A percentile compares a stretch with the other conserved stretches of the same genome.
phyloP scores from a whole-genome alignment of 305 asterid species.

The Plantago lanceolata region DNA sequence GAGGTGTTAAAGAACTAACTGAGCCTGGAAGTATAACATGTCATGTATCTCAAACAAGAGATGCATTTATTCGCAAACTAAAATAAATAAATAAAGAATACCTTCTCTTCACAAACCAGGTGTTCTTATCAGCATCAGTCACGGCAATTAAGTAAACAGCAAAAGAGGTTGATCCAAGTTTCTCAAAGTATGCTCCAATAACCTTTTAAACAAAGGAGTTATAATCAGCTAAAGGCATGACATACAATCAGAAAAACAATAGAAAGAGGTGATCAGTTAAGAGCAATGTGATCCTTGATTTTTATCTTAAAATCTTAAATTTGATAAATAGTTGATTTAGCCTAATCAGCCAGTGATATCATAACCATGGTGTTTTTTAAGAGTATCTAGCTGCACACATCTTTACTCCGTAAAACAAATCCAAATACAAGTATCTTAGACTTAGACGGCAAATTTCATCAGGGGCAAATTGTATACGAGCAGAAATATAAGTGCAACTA shows the following conservation, averaged over 20 bases:
- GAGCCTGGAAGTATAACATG: background rate
- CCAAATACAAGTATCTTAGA: too few species aligned
- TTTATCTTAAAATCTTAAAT: background rate
- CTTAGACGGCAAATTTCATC: too few species aligned
- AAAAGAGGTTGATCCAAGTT: conserved; percentile 73
- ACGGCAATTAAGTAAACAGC: conserved; percentile 83
- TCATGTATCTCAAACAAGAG: conserved; percentile 2
- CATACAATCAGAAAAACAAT: conserved; percentile 23
- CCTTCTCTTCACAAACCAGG: conserved; percentile 97
- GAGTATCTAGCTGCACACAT: too few species aligned
- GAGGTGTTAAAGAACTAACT: conserved; percentile 10
- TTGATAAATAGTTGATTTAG: background rate
- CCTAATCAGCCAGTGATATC: conserved; percentile 44
- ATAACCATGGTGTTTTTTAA: conserved; percentile 40
- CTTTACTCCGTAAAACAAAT: too few species aligned
- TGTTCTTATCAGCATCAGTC: conserved; percentile 59
- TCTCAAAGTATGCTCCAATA: conserved; percentile 86
- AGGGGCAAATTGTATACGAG: conserved; percentile 10
- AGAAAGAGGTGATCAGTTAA: conserved; percentile 21
- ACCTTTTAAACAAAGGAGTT: conserved; percentile 48
- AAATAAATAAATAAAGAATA: conserved; percentile 19
- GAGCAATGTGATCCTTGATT: conserved; percentile 11
- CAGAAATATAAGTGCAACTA: conserved; percentile 18
- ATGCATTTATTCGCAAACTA: conserved; percentile 10
- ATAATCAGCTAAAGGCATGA: conserved; percentile 26